phyloP scores from a whole-genome alignment of 352 stramenopile genomes.

The Thraustochytrium sp. region DNA sequence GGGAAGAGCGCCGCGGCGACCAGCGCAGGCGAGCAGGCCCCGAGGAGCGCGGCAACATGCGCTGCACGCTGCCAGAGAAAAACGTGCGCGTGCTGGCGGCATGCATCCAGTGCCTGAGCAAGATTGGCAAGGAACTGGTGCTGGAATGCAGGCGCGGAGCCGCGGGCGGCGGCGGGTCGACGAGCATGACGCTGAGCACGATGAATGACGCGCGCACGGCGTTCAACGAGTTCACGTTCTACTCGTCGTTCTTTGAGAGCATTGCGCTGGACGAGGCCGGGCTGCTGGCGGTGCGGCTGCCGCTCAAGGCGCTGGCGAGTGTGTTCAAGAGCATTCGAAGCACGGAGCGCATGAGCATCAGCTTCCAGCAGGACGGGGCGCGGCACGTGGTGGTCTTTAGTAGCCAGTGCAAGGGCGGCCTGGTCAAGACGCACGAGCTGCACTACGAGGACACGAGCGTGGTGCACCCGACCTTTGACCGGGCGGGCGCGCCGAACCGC shows the following conservation, averaged over 20 bases:
- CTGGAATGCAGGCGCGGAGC: not conserved
- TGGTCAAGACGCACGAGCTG: constrained; percentile 33
- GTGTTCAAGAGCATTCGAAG: constrained; percentile 12
- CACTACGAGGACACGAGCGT: constrained; percentile 39
- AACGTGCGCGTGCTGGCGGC: constrained; percentile 16
- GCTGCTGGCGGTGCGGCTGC: constrained; percentile 2
- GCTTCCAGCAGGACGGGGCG: not conserved
- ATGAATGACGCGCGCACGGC: constrained; percentile 39
- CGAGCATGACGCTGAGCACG: not conserved
- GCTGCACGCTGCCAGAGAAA: constrained; percentile 1
- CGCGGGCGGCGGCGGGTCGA: not conserved
- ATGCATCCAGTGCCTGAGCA: constrained; percentile 8
- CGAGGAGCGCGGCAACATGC: not conserved
- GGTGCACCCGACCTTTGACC: constrained; percentile 29
- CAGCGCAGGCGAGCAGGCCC: not conserved
- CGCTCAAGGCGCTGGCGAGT: not conserved
- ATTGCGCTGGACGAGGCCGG: not conserved
- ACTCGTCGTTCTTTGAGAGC: constrained; percentile 12
- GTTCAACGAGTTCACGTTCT: constrained; percentile 27
- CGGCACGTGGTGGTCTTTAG: constrained; percentile 33
- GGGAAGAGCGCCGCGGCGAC: not conserved
- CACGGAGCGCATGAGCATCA: constrained; percentile 1
- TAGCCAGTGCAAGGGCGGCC: not conserved
- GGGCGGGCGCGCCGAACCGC: not conserved
- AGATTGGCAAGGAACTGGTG: constrained; percentile 34